Percentiles rank a stretch among this genome's conserved stretches.
Evolutionary conservation across 768 basidiomycete genomes (phyloP).

Genomic region (Boletellus ananas): DNA sequence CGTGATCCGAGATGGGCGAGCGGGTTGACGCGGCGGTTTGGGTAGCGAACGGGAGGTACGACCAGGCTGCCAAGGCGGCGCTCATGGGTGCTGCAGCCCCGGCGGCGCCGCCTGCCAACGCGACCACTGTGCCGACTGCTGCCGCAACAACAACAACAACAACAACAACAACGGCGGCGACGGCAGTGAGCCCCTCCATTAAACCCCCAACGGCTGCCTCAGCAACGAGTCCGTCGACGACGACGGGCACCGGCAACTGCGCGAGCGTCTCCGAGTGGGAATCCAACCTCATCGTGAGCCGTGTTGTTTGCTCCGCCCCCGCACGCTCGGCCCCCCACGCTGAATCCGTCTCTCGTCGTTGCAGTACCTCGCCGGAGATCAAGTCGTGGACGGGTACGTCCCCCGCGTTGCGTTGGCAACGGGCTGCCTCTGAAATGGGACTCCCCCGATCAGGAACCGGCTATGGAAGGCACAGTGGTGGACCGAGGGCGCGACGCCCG

Average conservation of each 20-base stretch:
- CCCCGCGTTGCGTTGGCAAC: neutral
- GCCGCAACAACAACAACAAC: too few relatives aligned
- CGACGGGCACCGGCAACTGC: slow-evolving; percentile 34
- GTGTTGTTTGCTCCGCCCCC: too few relatives aligned
- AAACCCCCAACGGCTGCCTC: neutral
- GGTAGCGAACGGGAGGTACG: slow-evolving; percentile 42
- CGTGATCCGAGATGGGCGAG: neutral
- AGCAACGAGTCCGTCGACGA: neutral
- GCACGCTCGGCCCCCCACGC: too few relatives aligned
- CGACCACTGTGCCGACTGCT: too few relatives aligned
- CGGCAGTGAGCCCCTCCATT: neutral
- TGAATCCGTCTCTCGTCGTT: too few relatives aligned
- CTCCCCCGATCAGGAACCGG: neutral
- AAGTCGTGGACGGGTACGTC: slow-evolving; percentile 40
- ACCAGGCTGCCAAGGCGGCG: slow-evolving; percentile 40
- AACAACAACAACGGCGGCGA: slow-evolving; percentile 1
- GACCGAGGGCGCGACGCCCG: slow-evolving; percentile 8
- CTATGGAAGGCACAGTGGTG: slow-evolving; percentile 19
- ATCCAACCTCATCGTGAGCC: slow-evolving; percentile 36
- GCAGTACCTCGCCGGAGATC: slow-evolving; percentile 42
- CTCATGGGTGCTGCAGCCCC: slow-evolving; percentile 23
- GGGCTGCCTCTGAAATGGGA: too few relatives aligned
- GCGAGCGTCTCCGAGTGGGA: slow-evolving; percentile 41
- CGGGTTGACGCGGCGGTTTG: neutral
- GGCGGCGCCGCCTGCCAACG: too few relatives aligned